Conservation (phyloP, 257 asterid species). For the Nicotiana undulata region DNA sequence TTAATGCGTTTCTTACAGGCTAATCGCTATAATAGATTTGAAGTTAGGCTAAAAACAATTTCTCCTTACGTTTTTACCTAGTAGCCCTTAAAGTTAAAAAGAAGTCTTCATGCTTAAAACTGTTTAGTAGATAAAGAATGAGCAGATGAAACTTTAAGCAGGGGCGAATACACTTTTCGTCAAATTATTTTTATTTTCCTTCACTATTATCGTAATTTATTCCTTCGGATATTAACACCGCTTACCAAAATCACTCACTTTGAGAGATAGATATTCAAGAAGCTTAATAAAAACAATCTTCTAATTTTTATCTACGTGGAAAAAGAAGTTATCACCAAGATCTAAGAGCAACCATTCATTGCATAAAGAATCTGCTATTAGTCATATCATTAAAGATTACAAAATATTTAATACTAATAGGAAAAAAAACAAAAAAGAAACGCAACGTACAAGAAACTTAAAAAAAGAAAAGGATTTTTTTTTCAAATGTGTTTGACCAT, state of each 20-base stretch:
- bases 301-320: no score
- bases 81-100: not conserved
- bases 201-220: no score
- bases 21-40: not conserved
- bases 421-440: no score
- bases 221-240: no score
- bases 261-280: no score
- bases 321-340: not conserved
- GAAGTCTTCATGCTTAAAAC: not conserved
- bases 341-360: not conserved
- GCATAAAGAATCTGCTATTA: not conserved
- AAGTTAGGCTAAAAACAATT: slow-evolving; percentile 19
- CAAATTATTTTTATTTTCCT: no score
- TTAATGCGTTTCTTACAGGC: not conserved
- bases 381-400: not conserved
- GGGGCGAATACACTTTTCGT: not conserved
- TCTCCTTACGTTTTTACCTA: not conserved
- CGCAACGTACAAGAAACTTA: no score
- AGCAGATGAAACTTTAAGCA: slow-evolving; percentile 15
- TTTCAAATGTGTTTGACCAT: no score
- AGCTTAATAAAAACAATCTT: no score
- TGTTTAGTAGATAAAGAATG: not conserved
- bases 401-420: no score
- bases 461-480: no score
- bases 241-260: no score